Evolutionary conservation across 2,329 filamentous ascomycete genomes (phyloP), one percentile per base, ranked within the genome.

Genomic region (Dendryphion nanum): DNA sequence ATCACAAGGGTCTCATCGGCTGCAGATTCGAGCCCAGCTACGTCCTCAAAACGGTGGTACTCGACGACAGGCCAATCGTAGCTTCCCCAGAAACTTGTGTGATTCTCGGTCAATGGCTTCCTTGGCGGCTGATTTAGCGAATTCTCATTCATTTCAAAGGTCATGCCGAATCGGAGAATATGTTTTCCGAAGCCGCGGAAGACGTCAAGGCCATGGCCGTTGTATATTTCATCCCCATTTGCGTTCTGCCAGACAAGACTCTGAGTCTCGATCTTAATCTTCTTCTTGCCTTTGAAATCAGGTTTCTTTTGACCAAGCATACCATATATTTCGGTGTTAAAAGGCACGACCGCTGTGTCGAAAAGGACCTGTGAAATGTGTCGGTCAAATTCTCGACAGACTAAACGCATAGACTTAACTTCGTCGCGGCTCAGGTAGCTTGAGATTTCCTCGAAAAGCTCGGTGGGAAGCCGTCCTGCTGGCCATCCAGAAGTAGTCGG

Each of bases 141-240:
- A 16, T 65, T 60, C 53, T 84, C 78, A 38, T 78, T 75, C n/a
- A 86, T 72, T 51, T 86, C 83, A 44, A 86, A 80, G 17, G 80
- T 81, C 55, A 88, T 76, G 4, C 81, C 83, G 51, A 84, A 85
- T 37, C 74, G 75, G 18, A 69, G 67, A 39, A 87, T 83, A 38
- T 79, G 74, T 19, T 67, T 65, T 8, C 79, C 79, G 58, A 84
- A 82, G 13, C 74, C 73, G 47, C 78, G 64, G 48, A 84, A 83
- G 20, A 84, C 75, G 42, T 77, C 71, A 55, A 83, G 75, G 21
- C 80, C 79, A 44, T 78, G 78, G 21, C 79, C 80, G 40, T 74
- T 73, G 49, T 72, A 69, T 23, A 70, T 51, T 39, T 72, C 67
- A 39, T 69, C 65, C 18, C 67, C 64, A 23, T 62, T 58, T 24